Conservation (phyloP, 1,284 basidiomycete species). For the Bjerkandera adusta region DNA sequence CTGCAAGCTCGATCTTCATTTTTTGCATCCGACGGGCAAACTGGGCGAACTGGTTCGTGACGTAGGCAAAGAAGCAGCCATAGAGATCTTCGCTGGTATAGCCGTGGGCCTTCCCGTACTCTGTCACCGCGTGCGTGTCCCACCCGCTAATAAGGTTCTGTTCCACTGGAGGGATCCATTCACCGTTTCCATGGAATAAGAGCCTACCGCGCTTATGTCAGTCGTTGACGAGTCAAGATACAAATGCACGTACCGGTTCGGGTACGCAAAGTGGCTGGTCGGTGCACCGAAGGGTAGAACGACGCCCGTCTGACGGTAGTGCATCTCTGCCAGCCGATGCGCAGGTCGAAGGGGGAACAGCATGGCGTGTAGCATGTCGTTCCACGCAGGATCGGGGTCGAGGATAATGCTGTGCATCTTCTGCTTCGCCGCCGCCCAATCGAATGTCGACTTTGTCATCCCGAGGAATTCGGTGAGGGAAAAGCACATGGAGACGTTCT, state of each 20-base stretch:
- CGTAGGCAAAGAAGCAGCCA: constrained; percentile 44
- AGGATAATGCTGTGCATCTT: background rate
- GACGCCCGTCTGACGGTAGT: constrained; percentile 24
- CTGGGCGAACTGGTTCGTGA: background rate
- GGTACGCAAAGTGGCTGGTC: constrained; percentile 31
- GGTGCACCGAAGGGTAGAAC: constrained; percentile 40
- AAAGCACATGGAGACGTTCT: constrained; percentile 43
- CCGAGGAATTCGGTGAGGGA: too few species aligned
- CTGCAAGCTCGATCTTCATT: background rate
- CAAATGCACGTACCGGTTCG: constrained; percentile 27
- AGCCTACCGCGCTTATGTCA: background rate
- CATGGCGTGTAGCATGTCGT: background rate
- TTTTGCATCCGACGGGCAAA: background rate
- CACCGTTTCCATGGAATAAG: background rate
- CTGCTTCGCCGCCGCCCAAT: background rate
- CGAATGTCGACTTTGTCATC: background rate
- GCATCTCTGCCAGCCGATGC: constrained; percentile 6
- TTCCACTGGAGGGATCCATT: background rate
- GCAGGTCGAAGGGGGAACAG: background rate
- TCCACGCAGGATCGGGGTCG: background rate
- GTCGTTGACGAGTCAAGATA: background rate
- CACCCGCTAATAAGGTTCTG: background rate
- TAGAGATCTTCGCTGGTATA: constrained; percentile 37
- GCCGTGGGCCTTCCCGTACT: constrained; percentile 32
- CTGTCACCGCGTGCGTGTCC: constrained; percentile 22